Evolutionary conservation across 1,139 yeast genomes (phyloP), one percentile per base, ranked within the genome.

Genomic region (Yamadazyma dushanensis): DNA sequence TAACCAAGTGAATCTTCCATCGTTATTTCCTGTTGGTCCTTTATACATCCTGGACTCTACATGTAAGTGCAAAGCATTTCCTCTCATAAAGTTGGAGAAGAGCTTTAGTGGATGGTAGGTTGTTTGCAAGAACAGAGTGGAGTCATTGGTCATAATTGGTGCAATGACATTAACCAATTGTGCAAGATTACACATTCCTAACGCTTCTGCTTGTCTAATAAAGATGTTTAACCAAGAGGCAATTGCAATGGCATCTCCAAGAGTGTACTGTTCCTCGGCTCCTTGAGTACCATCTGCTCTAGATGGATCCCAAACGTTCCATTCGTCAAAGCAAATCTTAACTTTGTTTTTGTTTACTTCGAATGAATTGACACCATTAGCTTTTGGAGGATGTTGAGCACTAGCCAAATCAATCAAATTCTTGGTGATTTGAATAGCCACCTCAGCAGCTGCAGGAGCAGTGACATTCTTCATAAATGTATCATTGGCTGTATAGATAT

Each of bases 271-370:
- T 38, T 59, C 61, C 41, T 59, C 66, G 11, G 59, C 63, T 3
- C 65, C 66, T 20, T 46, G 27, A 13, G 47, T 36, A 6, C 61
- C 63, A 31, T 50, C 57, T 10, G 63, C 62, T 41, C 58, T 47
- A 6, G 34, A 42, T 4, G 63, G 59, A 40, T 60, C 65, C 65
- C 65, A 59, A n/a, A 60, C 64, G 36, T 60, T 60, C 66, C 66
- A 60, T 39, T 60, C 66, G 42, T 60, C 66, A 39, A 59, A 60
- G 35, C 61, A 54, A 26, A 60, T 57, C 36, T 53, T 56, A 11
- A 54, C 57, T 14, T 44, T 45, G 24, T 44, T 31, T 25, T 48
- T 39, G 5, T 32, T 29, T 8, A 19, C 8, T 3, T 6, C 18
- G 10, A 25, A 14, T 4, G 15, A 5, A 18, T 36, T 41, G 13